A percentile compares a stretch with the other conserved stretches of the same genome.
Conservation (phyloP, 2,329 filamentous ascomycete genomes). For the Delphinella strobiligena region DNA sequence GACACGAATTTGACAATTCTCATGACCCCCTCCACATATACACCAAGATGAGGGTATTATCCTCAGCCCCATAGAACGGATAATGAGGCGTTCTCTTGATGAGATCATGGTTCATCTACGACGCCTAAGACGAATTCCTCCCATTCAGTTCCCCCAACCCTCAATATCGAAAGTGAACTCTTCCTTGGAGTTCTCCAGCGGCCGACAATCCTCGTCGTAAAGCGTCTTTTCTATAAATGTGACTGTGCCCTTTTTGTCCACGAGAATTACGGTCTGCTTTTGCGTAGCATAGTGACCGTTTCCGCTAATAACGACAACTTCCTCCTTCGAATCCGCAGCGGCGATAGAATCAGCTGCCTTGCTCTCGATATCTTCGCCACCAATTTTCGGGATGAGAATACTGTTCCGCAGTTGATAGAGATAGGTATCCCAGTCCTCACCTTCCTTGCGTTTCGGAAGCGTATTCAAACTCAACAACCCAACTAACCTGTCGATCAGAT, state of each 20-base stretch:
- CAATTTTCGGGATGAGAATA: conserved; percentile 48
- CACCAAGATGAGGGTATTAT: no score
- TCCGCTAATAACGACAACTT: conserved; percentile 23
- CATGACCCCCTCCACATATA: no score
- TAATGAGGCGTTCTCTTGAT: no score
- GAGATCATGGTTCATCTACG: no score
- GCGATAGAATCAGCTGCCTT: conserved; percentile 29
- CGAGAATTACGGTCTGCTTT: conserved; percentile 50
- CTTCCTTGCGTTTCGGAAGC: conserved; percentile 37
- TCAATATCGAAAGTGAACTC: conserved; percentile 42
- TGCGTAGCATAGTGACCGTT: conserved; percentile 50
- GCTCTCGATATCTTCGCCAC: conserved; percentile 31
- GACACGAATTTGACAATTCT: no score
- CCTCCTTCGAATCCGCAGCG: conserved; percentile 18
- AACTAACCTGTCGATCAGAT: conserved; percentile 41
- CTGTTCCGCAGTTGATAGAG: conserved; percentile 45
- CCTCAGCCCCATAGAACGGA: no score
- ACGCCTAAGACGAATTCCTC: no score
- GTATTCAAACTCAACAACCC: conserved; percentile 42
- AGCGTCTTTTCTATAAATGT: conserved; percentile 52
- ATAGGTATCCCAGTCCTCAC: conserved; percentile 43
- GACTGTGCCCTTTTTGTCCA: conserved; percentile 41
- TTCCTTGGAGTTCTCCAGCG: conserved; percentile 32
- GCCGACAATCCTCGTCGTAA: conserved; percentile 40
- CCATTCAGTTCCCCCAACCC: conserved; percentile 19